Conservation (phyloP, 2,329 filamentous ascomycete genomes). For the Calonectria pseudoreteaudii region DNA sequence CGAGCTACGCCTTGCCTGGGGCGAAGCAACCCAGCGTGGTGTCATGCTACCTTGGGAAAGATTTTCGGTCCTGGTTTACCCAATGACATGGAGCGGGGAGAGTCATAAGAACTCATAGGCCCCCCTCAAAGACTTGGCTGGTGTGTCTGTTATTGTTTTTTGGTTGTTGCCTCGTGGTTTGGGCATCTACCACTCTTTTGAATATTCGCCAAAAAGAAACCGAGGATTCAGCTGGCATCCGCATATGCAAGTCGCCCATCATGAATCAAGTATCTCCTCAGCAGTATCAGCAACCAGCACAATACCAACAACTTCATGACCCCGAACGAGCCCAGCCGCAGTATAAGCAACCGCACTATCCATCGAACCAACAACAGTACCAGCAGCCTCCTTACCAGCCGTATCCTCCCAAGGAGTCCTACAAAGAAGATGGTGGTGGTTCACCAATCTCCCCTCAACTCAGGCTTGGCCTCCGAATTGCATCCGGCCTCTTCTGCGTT, state of each 20-base stretch:
- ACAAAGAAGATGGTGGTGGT: too few species aligned
- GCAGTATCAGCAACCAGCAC: neutral
- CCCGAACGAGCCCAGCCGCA: neutral
- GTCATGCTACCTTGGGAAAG: neutral
- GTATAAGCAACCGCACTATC: neutral
- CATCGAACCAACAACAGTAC: neutral
- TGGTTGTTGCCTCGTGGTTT: neutral
- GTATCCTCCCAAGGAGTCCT: neutral
- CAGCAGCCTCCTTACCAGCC: neutral
- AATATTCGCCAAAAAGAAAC: neutral
- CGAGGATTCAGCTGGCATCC: too few species aligned
- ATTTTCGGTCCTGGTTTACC: neutral
- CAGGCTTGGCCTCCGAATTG: neutral
- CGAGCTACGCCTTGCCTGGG: neutral
- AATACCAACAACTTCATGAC: neutral
- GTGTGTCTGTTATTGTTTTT: neutral
- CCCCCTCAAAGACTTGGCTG: neutral
- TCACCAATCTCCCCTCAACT: neutral
- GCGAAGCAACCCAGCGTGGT: neutral
- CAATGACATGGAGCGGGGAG: neutral
- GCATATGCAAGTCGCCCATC: neutral
- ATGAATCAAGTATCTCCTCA: neutral
- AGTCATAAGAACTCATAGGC: neutral
- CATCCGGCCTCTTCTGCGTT: neutral
- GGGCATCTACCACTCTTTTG: neutral